Evolutionary conservation across 495 filamentous ascomycete genomes (phyloP), one percentile per base, ranked within the genome.

Genomic region (Paragyromitra xinjiangensis): DNA sequence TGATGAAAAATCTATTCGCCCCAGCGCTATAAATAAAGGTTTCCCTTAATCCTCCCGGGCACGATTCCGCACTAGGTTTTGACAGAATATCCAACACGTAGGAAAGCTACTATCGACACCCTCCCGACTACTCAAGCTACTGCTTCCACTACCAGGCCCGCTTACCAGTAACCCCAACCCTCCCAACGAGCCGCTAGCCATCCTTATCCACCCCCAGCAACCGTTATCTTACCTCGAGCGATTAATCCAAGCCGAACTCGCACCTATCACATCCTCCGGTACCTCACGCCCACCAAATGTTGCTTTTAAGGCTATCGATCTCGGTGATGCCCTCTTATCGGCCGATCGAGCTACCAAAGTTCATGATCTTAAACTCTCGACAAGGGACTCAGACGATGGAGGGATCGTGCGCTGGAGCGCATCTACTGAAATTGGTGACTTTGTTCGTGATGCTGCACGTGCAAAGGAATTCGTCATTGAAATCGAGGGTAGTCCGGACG

Each of bases 81-180:
- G 39, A 66, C 12, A 89, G 91, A 86, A 90, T 44, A 26, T 64
- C 56, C 12, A 64, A 44, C 24, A 12, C 14, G 55, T n/a, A 96
- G 94, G 93, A 50, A 97, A 95, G 84, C 88, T 98, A 37, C 86
- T 97, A 55, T 95, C 94, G 0, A 98, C 95, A 0, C 94, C 95
- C 0, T 95, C 93, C 0, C 89, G 93, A 6, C 89, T 97, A 50
- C 89, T 98, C 44, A 98, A 98, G 83, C 85, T 98, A 16, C 91
- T 97, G 37, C 87, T 98, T 5, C 94, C 95, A 0, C 86, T 98
- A 7, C 51, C 44, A n/a, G 37, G 34, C 50, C 50, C 64, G 24
- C 91, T 91, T 4, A 90, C 89, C 53, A 82, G 82, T 45, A 81
- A 84, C 14, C 81, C 84, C 48, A 81, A 86, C 14, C 83, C 84